Evolutionary conservation across 2,329 filamentous ascomycete species (phyloP), one percentile per base, ranked within the genome.

Genomic region (Aspergillus sp.): DNA sequence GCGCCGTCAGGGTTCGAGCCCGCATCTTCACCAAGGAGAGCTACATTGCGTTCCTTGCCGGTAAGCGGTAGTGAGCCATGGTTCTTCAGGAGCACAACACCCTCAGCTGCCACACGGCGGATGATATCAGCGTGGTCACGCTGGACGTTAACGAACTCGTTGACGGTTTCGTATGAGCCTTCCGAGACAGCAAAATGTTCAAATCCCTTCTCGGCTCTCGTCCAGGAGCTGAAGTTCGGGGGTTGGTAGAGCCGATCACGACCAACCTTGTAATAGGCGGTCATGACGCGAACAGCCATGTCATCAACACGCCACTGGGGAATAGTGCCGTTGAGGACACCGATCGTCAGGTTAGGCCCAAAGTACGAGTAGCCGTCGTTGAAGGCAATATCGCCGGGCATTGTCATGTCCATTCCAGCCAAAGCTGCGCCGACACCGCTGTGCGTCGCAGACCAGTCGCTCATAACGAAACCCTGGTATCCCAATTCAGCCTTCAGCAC

Each of bases 221-320:
- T 91, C 93, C 93, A 98, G 5, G 91, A 91, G 66, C 89, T 88
- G 76, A 97, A 96, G 81, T 93, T 98, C 73, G 90, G 86, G 42
- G 81, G 80, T 22, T 80, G 76, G 39, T 76, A 71, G 62, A 72
- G 66, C 42, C 71, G 71, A 55, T 85, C 82, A 53, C 84, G 83
- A 57, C 83, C 84, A 48, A 88, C 84, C 64, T 83, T 84, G 73
- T 85, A 88, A 71, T 83, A 88, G 3, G 83, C 84, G 51, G 85
- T 80, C 76, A 88, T 83, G 68, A 88, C 96, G 66, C 95, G 87
- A 74, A 91, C 89, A 5, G 86, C 90, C 88, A 96, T 96, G 70
- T 98, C 95, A 65, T 97, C 93, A 9, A 98, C 72, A 50, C 93
- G 85, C 83, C 89, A 96, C 64, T 90, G 85, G 1, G 93, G 91